phyloP scores from a whole-genome alignment of 2,329 filamentous ascomycete species.

The Colletotrichum aenigma region DNA sequence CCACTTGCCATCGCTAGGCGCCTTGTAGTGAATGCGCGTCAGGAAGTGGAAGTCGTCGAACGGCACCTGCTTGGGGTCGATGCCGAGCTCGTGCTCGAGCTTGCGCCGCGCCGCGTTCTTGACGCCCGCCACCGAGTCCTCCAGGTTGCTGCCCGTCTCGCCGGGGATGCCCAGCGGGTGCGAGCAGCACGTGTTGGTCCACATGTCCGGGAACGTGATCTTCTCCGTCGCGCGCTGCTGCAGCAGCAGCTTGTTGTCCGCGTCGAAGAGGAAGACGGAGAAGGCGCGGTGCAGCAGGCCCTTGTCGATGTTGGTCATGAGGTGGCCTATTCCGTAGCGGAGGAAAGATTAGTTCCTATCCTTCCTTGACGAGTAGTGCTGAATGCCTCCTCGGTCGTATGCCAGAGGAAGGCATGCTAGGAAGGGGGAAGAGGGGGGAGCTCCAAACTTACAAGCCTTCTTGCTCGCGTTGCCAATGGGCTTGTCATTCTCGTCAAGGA shows the following conservation, averaged over 20 bases:
- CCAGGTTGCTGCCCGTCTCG: slow-evolving; percentile 85
- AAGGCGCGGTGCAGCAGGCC: slow-evolving; percentile 96
- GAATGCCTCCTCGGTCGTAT: background rate
- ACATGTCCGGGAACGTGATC: slow-evolving; percentile 99
- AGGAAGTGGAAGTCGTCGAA: slow-evolving; percentile 92
- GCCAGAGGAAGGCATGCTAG: background rate
- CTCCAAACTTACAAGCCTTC: slow-evolving; percentile 79
- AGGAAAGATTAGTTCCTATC: background rate
- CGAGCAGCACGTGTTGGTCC: slow-evolving; percentile 99
- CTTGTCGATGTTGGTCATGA: slow-evolving; percentile 98
- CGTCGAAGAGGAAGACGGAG: slow-evolving; percentile 95
- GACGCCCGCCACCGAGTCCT: slow-evolving; percentile 81
- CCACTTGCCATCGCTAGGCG: slow-evolving; percentile 96
- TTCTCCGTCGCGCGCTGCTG: slow-evolving; percentile 96
- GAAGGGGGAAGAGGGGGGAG: background rate
- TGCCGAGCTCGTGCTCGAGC: slow-evolving; percentile 92
- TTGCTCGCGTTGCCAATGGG: slow-evolving; percentile 97
- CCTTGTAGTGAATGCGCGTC: slow-evolving; percentile 97
- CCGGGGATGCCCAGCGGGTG: slow-evolving; percentile 91
- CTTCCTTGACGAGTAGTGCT: background rate
- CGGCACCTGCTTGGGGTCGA: slow-evolving; percentile 86
- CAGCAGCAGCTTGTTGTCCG: slow-evolving; percentile 84
- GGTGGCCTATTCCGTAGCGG: slow-evolving; percentile 68
- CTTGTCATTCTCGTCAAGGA: slow-evolving; percentile 87
- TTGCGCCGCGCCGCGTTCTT: slow-evolving; percentile 94